These are phyloP conservation scores for Metschnikowia lochheadii DNA, from an alignment of 805 yeast genomes.

Conservation along the genomic window DNA sequence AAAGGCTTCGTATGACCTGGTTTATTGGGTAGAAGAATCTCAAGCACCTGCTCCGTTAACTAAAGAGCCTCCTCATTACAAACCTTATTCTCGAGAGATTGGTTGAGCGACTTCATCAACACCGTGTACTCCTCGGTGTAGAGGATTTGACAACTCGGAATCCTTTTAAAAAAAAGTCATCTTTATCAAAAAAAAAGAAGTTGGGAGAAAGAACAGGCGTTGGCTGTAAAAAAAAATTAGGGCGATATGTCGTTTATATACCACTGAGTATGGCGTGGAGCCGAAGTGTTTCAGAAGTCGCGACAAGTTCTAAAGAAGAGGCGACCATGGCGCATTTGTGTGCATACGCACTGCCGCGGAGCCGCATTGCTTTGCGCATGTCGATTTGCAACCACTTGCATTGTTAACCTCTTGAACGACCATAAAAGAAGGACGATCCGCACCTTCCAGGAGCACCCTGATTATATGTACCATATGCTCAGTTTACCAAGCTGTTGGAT, in stretches of 20 bases:
- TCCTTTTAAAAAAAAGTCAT: not conserved
- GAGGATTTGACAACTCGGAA: conserved; percentile 51
- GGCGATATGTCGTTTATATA: not conserved
- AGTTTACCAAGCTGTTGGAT: too few relatives aligned
- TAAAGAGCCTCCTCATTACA: conserved; percentile 66
- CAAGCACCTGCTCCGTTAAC: conserved; percentile 61
- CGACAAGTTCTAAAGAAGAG: not conserved
- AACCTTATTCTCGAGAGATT: conserved; percentile 57
- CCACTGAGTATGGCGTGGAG: not conserved
- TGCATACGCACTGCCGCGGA: not conserved
- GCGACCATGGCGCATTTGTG: conserved; percentile 3
- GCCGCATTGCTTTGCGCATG: not conserved
- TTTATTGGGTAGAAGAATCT: conserved; percentile 31
- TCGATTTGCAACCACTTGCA: conserved; percentile 2
- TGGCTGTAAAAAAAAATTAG: not conserved
- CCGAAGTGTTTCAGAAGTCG: conserved; percentile 1
- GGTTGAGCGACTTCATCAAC: conserved; percentile 59
- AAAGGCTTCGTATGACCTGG: too few relatives aligned
- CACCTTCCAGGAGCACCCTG: not conserved
- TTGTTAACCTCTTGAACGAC: not conserved
- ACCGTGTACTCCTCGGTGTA: conserved; percentile 68
- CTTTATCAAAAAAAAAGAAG: not conserved
- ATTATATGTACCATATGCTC: not conserved
- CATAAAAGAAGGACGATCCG: not conserved
- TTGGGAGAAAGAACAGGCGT: not conserved